Percentiles rank a stretch among this genome's conserved stretches.
phyloP scores from a whole-genome alignment of 1,284 basidiomycete species.

The Ceratobasidium sp. region DNA sequence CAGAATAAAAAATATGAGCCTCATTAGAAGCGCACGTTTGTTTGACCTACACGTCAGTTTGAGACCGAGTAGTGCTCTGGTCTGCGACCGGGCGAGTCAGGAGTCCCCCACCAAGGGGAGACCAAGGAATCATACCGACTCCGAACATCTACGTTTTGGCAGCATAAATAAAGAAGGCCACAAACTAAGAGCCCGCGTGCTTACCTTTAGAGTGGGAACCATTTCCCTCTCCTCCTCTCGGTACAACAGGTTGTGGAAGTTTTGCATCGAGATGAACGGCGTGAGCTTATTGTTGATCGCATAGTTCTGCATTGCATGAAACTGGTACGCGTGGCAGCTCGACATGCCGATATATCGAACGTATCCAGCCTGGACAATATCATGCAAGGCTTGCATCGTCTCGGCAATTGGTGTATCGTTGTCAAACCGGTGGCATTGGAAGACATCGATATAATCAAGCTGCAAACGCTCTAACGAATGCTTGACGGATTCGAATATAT shows the following conservation, averaged over 20 bases:
- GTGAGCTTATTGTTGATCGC: slow-evolving; percentile 44
- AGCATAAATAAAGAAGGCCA: not conserved
- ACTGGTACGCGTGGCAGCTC: slow-evolving; percentile 38
- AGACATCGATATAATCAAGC: slow-evolving; percentile 47
- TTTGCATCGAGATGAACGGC: slow-evolving; percentile 41
- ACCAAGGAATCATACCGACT: slow-evolving; percentile 37
- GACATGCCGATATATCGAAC: slow-evolving; percentile 32
- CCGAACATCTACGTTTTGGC: slow-evolving; percentile 40
- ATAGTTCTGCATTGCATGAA: slow-evolving; percentile 44
- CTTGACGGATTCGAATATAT: slow-evolving; percentile 48
- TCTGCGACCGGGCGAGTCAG: slow-evolving; percentile 7
- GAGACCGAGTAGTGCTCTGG: not conserved
- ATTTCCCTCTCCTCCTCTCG: slow-evolving; percentile 54
- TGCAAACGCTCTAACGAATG: slow-evolving; percentile 23
- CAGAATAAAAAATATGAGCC: not conserved
- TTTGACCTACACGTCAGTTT: not conserved
- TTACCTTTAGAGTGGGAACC: slow-evolving; percentile 47
- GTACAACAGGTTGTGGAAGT: slow-evolving; percentile 46
- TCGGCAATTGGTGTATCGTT: slow-evolving; percentile 50
- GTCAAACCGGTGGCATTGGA: slow-evolving; percentile 47
- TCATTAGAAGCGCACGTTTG: not conserved
- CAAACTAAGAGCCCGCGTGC: slow-evolving; percentile 43
- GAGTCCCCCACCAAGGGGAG: slow-evolving; percentile 33
- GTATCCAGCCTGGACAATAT: slow-evolving; percentile 45
- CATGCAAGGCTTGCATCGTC: slow-evolving; percentile 44